A percentile compares a stretch with the other conserved stretches of the same genome.
Evolutionary conservation across 257 asterid species (phyloP).

Genomic region (Solanum lignicaule): DNA sequence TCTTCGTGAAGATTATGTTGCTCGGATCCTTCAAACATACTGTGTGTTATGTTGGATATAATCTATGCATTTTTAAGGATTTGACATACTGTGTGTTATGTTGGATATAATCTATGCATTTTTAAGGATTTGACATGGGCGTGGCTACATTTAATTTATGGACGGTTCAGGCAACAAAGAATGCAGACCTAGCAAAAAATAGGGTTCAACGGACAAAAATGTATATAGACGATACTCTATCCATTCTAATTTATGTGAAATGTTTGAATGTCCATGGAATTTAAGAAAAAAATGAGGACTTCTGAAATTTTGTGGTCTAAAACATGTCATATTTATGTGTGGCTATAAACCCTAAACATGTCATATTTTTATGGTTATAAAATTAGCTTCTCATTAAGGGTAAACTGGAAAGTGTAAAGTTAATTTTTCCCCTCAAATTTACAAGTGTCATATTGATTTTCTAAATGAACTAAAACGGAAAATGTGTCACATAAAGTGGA

Average conservation of each 20-base stretch:
- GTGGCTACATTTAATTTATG: not conserved
- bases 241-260: not conserved
- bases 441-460: not conserved
- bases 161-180: accelerated
- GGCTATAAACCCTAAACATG: not conserved
- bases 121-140: not conserved
- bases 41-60: not conserved
- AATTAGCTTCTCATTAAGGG: not conserved
- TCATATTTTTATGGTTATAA: not conserved
- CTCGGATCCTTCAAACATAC: not conserved
- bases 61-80: not conserved
- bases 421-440: not conserved
- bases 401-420: not conserved
- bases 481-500: not conserved
- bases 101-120: not conserved
- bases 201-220: not conserved
- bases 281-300: not conserved
- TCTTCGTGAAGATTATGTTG: not conserved
- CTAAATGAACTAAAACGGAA: accelerated
- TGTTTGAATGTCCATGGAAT: not conserved
- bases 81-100: too few species aligned
- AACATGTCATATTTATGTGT: not conserved
- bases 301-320: not conserved
- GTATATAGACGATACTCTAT: not conserved
- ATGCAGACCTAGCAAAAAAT: not conserved